These are phyloP conservation scores for Luvunga scandens DNA, from an alignment of 345 rosid species.

Conservation along the genomic window DNA sequence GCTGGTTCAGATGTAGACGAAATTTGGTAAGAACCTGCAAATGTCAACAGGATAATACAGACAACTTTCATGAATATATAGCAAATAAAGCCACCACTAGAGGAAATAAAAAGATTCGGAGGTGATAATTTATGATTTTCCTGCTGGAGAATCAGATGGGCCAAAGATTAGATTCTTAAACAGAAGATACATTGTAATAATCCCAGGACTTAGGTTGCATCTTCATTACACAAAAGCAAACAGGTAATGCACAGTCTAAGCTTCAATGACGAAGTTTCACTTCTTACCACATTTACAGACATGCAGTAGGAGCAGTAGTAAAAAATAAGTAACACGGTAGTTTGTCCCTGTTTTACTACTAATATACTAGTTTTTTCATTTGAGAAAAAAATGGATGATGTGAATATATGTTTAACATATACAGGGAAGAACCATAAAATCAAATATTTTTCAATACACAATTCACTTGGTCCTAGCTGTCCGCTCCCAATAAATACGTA, in stretches of 20 bases:
- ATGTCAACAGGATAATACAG: neutral
- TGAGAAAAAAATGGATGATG: neutral
- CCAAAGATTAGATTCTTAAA: neutral
- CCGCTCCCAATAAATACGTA: neutral
- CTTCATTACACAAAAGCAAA: neutral
- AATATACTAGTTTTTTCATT: neutral
- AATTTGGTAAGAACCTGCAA: slow-evolving; percentile 70
- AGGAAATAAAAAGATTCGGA: neutral
- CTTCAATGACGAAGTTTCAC: neutral
- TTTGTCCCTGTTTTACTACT: neutral
- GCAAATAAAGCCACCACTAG: neutral
- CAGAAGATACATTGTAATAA: neutral
- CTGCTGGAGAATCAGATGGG: neutral
- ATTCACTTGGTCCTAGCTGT: neutral
- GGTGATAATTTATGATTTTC: neutral
- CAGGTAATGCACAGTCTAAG: neutral
- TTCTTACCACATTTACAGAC: neutral
- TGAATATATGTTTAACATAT: neutral
- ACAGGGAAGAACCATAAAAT: neutral
- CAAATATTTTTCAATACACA: neutral
- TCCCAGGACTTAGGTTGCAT: neutral
- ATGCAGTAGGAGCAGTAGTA: neutral
- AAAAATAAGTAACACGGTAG: neutral
- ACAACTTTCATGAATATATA: neutral
- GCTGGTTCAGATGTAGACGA: slow-evolving; percentile 58